Evolutionary conservation across 352 stramenopile species (phyloP), one percentile per base, ranked within the genome.

Genomic region (Globisporangium nunn): DNA sequence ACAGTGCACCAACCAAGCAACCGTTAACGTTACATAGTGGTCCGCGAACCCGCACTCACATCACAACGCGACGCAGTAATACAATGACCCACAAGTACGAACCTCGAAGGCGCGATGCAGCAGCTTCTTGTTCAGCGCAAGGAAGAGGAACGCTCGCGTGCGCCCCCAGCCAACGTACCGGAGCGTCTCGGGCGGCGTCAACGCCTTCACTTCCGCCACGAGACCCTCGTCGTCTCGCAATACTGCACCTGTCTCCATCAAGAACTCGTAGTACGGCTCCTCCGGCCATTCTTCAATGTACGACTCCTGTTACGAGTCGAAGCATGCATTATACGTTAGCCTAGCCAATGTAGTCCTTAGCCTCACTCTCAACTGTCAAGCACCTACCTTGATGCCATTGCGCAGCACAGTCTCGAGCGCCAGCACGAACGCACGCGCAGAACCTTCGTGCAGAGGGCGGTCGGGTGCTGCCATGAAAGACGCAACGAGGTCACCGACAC

Each of bases 101-200:
- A 43, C 60, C 65, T 93, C 82, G 30, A 93, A 80, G 1, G 78
- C 82, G 31, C 75, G 76, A 39, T 88, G 82, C 8, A 93, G 71
- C 35, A 93, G 76, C 37, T 77, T 76, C 56, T 81, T 87, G 50
- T 87, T 93, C 47, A 93, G 63, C n/a, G 80, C 78, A 44, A 83
- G 47, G 17, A 84, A 68, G 7, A 93, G 57, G 49, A 91, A 76
- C 2, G 73, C 75, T 4, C 82, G 82, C 6, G 82, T 72, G n/a
- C 66, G 69, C 3, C 71, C 86, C 82, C 82, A 93, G 0, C 82
- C 82, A 4, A 93, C 51, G 63, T 70, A 73, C 28, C 69, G 64
- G 3, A 86, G 63, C n/a, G 74, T 77, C 14, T 41, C 37, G 12
- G 69, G 64, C 17, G 66, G 48, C 14, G 62, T 35, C 11, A 80